Percentiles rank a stretch among this genome's conserved stretches.
phyloP scores from a whole-genome alignment of 257 asterid genomes.

The Primulina tabacum region DNA sequence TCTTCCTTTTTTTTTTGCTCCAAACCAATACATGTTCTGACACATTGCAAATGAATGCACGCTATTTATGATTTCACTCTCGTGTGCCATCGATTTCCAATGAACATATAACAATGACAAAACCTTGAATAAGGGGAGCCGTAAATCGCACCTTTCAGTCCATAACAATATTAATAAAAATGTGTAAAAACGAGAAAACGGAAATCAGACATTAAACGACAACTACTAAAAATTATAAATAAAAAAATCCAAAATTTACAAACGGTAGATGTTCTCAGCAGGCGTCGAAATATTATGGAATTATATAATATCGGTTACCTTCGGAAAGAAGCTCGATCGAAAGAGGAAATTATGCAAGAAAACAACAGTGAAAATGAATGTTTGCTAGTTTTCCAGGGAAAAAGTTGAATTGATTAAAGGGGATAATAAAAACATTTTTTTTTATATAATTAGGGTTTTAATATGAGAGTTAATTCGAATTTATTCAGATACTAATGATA shows the following conservation, averaged over 20 bases:
- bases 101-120: background rate
- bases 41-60: background rate
- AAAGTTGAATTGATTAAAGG: too few relatives aligned
- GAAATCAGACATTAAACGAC: background rate
- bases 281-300: background rate
- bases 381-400: background rate
- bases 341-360: background rate
- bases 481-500: too few relatives aligned
- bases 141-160: background rate
- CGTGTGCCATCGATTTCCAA: background rate
- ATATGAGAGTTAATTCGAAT: too few relatives aligned
- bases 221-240: too few relatives aligned
- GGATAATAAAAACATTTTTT: too few relatives aligned
- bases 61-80: background rate
- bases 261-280: background rate
- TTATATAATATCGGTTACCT: background rate
- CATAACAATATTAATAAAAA: background rate
- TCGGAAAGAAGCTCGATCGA: background rate
- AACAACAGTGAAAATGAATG: background rate
- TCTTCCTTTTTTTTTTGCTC: background rate
- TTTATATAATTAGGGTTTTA: too few relatives aligned
- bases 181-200: background rate
- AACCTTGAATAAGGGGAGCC: background rate
- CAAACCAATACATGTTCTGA: background rate
- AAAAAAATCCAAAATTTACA: too few relatives aligned